Evolutionary conservation across 208 protist genomes (phyloP), one percentile per base, ranked within the genome.

Genomic region (Phytomonas sp.): DNA sequence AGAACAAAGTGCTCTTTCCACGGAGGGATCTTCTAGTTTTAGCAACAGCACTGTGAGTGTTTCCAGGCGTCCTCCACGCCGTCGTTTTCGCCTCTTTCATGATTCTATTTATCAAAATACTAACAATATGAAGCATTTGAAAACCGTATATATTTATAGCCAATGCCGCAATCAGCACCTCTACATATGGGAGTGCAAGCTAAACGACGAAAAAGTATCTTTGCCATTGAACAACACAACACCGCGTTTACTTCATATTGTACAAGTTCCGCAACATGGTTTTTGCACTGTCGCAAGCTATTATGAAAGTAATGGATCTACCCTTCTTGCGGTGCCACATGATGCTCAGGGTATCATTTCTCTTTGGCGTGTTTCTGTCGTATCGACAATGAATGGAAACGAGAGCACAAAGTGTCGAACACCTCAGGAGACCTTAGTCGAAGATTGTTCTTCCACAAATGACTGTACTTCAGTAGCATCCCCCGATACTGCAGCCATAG

Each of bases 161-260:
- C 89, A 94, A 63, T 91, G 89, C 40, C 85, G 89, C 14, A 89
- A 92, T 76, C 81, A 87, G 52, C 73, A 72, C 16, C 62, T 94
- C 26, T 91, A 94, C 62, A 76, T 94, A 7, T 94, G 89, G 84
- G 68, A 64, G 4, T 34, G 31, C 60, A 64, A 64, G 60, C 12
- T 64, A 16, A 16, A 64, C 36, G 60, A 64, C 14, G 36, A 64
- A 12, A 64, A 49, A 16, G 7, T 16, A 16, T 49, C 40, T 19
- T 49, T 12, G 40, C 19, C 19, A 12, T 49, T 16, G 1, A 49
- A 19, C 40, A 23, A 49, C 19, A 49, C 40, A 49, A 56, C 49
- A 63, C 67, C 67, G 66, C 71, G 56, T 11, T 77, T 92, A 29
- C 14, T 89, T 31, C 74, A 79, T 32, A 81, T 67, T 3, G 66